A percentile compares a stretch with the other conserved stretches of the same genome.
Conservation (phyloP, 2,329 filamentous ascomycete species). For the Fusarium nurragi region DNA sequence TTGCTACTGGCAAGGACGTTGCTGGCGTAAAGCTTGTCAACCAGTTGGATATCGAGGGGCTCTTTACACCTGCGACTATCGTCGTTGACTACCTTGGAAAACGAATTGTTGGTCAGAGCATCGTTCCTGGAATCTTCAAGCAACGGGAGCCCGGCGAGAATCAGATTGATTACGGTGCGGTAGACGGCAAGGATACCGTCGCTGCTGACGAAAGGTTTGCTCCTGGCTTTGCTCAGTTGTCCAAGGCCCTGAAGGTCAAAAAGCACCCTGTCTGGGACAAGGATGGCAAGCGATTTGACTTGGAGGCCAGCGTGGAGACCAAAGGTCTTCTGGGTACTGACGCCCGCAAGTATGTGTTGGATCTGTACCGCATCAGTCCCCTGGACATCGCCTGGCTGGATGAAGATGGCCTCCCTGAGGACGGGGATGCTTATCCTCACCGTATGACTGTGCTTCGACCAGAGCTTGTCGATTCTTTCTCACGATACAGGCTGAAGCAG, state of each 20-base stretch:
- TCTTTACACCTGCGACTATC: conserved; percentile 95
- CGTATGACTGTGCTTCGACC: conserved; percentile 93
- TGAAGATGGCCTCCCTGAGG: conserved; percentile 63
- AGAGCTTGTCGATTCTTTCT: conserved; percentile 88
- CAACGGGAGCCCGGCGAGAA: conserved; percentile 97
- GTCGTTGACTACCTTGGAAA: conserved; percentile 98
- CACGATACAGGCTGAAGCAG: conserved; percentile 85
- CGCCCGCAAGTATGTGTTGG: conserved; percentile 95
- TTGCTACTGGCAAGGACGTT: conserved; percentile 97
- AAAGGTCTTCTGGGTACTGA: conserved; percentile 98
- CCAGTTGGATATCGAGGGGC: conserved; percentile 91
- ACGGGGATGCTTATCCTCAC: conserved; percentile 78
- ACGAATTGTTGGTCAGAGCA: conserved; percentile 96
- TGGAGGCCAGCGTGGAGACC: conserved; percentile 96
- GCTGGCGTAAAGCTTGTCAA: conserved; percentile 94
- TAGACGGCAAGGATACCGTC: conserved; percentile 95
- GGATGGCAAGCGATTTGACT: conserved; percentile 85
- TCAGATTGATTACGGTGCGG: conserved; percentile 98
- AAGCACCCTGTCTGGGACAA: conserved; percentile 98
- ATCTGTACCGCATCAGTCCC: conserved; percentile 93
- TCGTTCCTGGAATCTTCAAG: conserved; percentile 99
- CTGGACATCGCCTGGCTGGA: conserved; percentile 93
- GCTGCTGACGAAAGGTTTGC: conserved; percentile 89
- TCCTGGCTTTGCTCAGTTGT: conserved; percentile 86
- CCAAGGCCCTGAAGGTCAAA: conserved; percentile 90